These are phyloP conservation scores for Syzygium jambos DNA, from an alignment of 345 rosid species.

Conservation along the genomic window DNA sequence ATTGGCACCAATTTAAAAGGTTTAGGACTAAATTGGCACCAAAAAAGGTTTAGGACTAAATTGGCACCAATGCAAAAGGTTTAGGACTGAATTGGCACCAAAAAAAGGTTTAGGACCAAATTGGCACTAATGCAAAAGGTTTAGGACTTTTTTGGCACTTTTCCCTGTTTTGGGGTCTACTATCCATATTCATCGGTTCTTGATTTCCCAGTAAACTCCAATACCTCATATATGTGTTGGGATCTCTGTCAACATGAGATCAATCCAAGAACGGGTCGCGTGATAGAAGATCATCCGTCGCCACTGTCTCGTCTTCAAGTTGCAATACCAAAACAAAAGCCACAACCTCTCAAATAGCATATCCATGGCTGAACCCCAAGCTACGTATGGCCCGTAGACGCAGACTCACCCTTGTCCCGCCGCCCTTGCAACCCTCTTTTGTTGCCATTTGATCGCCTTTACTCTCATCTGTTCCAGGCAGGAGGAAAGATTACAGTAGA, in stretches of 20 bases:
- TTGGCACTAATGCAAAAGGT: too few species aligned
- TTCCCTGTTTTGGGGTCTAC: not conserved
- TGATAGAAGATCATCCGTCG: not conserved
- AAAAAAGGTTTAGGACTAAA: too few species aligned
- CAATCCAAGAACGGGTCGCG: not conserved
- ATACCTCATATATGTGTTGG: not conserved
- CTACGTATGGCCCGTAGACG: not conserved
- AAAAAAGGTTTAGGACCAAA: too few species aligned
- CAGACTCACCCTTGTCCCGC: not conserved
- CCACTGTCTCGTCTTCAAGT: not conserved
- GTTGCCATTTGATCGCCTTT: not conserved
- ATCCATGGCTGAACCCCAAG: not conserved
- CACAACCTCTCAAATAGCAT: not conserved
- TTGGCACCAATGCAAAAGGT: too few species aligned
- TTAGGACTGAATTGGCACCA: too few species aligned
- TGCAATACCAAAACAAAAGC: not conserved
- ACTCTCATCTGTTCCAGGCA: not conserved
- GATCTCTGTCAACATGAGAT: not conserved
- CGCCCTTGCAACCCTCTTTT: not conserved
- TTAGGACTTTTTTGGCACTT: too few species aligned
- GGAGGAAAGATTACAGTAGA: not conserved
- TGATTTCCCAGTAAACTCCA: not conserved
- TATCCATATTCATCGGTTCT: not conserved
- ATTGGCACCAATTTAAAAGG: too few species aligned
- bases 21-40: too few species aligned